phyloP scores from a whole-genome alignment of 441 rosid species.

The Brassica hybrid region DNA sequence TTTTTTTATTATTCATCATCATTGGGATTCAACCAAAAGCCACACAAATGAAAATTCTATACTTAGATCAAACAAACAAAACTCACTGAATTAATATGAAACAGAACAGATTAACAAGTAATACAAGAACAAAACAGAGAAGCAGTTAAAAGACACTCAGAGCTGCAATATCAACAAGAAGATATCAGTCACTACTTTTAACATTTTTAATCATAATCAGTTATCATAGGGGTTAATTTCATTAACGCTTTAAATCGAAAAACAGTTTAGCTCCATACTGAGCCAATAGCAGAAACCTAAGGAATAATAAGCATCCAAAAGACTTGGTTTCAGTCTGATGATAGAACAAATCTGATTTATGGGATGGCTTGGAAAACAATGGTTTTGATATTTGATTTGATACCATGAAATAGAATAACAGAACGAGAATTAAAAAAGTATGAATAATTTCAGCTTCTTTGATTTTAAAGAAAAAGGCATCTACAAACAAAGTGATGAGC shows the following conservation, averaged over 20 bases:
- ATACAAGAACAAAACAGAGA: neutral
- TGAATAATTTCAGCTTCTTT: neutral
- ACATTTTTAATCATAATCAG: constrained; percentile 29
- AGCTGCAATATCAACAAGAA: constrained; percentile 17
- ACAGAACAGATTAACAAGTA: neutral
- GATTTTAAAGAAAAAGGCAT: neutral
- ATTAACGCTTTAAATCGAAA: neutral
- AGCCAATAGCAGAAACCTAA: neutral
- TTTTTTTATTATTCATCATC: neutral
- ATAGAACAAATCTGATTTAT: neutral
- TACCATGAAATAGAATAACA: no score
- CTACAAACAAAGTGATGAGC: neutral
- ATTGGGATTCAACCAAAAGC: neutral
- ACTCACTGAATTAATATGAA: neutral
- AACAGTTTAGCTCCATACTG: neutral
- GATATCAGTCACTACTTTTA: constrained; percentile 39
- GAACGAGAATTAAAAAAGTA: no score
- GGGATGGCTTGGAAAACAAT: neutral
- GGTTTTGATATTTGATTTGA: no score
- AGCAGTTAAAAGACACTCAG: constrained; percentile 33
- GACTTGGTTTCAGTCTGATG: neutral
- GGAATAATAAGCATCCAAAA: neutral
- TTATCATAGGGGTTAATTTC: constrained; percentile 33
- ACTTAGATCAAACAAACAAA: neutral
- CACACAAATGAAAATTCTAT: neutral